A percentile compares a stretch with the other conserved stretches of the same genome.
These are phyloP conservation scores for Colletotrichum somersetense DNA, from an alignment of 2,329 filamentous ascomycete species.

Conservation along the genomic window DNA sequence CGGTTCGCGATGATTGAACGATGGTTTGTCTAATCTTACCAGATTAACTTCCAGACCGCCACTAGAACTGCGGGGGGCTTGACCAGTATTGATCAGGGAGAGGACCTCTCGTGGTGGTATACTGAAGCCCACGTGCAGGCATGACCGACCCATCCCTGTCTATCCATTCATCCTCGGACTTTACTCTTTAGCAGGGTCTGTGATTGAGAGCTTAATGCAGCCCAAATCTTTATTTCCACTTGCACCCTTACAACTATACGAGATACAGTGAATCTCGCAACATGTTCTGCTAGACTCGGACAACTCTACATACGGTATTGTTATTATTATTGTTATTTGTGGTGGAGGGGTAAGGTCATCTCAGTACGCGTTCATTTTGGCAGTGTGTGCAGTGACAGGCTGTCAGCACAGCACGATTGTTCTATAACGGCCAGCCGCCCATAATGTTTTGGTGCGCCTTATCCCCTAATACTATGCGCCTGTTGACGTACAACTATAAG, in stretches of 20 bases:
- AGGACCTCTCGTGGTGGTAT: constrained; percentile 24
- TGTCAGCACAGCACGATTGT: background rate
- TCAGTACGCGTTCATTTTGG: background rate
- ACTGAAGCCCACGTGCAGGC: constrained; percentile 16
- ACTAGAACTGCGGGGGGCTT: constrained; percentile 10
- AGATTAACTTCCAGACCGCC: constrained; percentile 31
- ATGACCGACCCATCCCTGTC: constrained; percentile 1
- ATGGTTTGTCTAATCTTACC: constrained; percentile 34
- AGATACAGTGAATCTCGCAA: background rate
- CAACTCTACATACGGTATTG: too few species aligned
- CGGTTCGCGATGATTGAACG: background rate
- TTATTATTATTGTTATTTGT: too few species aligned
- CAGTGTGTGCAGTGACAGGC: background rate
- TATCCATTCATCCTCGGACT: background rate
- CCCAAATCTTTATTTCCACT: background rate
- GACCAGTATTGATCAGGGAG: constrained; percentile 10
- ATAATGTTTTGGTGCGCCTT: background rate
- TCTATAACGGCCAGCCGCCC: background rate
- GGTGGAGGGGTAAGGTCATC: too few species aligned
- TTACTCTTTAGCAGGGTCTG: background rate
- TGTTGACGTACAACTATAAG: constrained; percentile 4
- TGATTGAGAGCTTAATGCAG: background rate
- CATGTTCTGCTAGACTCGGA: background rate
- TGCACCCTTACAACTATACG: too few species aligned
- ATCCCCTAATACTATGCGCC: background rate